Evolutionary conservation across 345 rosid genomes (phyloP), one percentile per base, ranked within the genome.

Genomic region (Pistacia integerrima): DNA sequence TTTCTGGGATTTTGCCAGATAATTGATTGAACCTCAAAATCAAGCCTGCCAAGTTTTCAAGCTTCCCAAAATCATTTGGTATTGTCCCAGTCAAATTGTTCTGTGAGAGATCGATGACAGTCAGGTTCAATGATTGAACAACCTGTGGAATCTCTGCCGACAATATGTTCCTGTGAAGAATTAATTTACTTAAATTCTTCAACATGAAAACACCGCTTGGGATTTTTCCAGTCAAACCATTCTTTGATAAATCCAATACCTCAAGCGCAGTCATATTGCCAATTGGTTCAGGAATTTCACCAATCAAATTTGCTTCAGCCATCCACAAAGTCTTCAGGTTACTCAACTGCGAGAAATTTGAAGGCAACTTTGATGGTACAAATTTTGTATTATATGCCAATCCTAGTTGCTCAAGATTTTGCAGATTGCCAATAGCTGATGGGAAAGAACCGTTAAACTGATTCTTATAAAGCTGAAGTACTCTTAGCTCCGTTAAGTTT

Each of bases 1-100:
- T 64, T 20, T 69, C 76, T 0, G 95, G 95, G 59, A 91, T 87
- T 78, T 80, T 68, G 7, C 95, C 92, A 0, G 88, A 86, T 36
- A 89, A 64, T 49, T 83, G 77, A 83, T 91, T 91, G 70, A 0
- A 63, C 74, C 56, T 79, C 80, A 89, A 72, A 66, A 3, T 36
- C 60, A 91, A 54, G 18, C 14, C 5, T 13, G n/a, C 11, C 14
- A 88, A 72, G 3, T 76, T 82, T 48, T 72, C 35, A 2, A 87
- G 85, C 75, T 89, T 83, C 13, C 88, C 91, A 7, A 91, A 74
- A 22, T 22, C 25, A 22, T 22, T 22, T 22, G 25, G 25, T 22
- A 22, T 22, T 22, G 25, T 22, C 25, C 91, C 95, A 1, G 44
- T 81, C 78, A 91, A 74, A 46, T 74, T 74, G 76, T 91, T 91